A percentile compares a stretch with the other conserved stretches of the same genome.
phyloP scores from a whole-genome alignment of 2,329 filamentous ascomycete genomes.

The Diplodia scrobiculata region DNA sequence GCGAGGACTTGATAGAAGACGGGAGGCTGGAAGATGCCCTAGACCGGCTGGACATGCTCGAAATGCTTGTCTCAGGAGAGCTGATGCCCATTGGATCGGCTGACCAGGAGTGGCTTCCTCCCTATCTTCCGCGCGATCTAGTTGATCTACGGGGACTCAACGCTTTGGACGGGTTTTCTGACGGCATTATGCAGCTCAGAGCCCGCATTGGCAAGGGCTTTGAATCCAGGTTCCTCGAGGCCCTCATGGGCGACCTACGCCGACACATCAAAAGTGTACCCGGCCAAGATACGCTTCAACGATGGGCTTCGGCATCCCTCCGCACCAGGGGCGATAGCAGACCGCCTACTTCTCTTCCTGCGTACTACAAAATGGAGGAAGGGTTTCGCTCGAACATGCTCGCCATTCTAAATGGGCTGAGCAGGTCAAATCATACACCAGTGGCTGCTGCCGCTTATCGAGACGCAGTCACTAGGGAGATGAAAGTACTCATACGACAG shows the following conservation, averaged over 20 bases:
- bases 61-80: slow-evolving; percentile 77
- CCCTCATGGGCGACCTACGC: slow-evolving; percentile 76
- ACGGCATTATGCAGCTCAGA: slow-evolving; percentile 74
- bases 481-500: slow-evolving; percentile 79
- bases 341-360: slow-evolving; percentile 68
- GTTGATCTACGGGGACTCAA: slow-evolving; percentile 75
- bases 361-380: slow-evolving; percentile 74
- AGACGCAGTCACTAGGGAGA: slow-evolving; percentile 79
- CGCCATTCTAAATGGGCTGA: slow-evolving; percentile 74
- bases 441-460: slow-evolving; percentile 82
- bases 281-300: slow-evolving; percentile 70
- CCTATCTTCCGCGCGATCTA: slow-evolving; percentile 47
- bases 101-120: slow-evolving; percentile 40
- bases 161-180: slow-evolving; percentile 76
- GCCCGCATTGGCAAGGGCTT: slow-evolving; percentile 84
- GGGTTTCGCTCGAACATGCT: slow-evolving; percentile 70
- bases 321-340: slow-evolving; percentile 67
- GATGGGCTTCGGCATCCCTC: slow-evolving; percentile 79
- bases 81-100: slow-evolving; percentile 46
- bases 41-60: slow-evolving; percentile 73
- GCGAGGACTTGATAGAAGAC: slow-evolving; percentile 78
- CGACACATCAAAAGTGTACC: slow-evolving; percentile 77
- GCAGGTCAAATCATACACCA: slow-evolving; percentile 75
- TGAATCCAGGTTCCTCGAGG: slow-evolving; percentile 75
- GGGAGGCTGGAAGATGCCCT: slow-evolving; percentile 83